Evolutionary conservation across 176 grass and related monocot genomes (phyloP).

Genomic region (Raddia distichophylla): DNA sequence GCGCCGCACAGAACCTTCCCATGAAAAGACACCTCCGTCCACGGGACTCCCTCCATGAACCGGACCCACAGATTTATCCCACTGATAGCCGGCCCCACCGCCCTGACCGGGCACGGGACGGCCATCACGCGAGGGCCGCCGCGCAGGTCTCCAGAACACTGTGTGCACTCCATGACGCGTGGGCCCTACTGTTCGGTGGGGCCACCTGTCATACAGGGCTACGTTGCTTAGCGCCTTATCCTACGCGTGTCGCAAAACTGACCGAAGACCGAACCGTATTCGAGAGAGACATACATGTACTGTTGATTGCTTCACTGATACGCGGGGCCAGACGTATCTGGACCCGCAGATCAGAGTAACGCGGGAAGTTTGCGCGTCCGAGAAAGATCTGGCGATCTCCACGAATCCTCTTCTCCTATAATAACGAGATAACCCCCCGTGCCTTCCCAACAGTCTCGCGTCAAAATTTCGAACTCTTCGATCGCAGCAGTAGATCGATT

Average conservation of each 20-base stretch:
- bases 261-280: background rate
- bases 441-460: background rate
- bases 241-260: constrained; percentile 7
- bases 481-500: background rate
- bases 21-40: too few relatives aligned
- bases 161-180: background rate
- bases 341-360: fast-evolving
- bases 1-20: background rate
- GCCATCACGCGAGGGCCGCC: too few relatives aligned
- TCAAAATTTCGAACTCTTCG: background rate
- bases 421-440: background rate
- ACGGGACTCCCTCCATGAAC: background rate
- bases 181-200: background rate
- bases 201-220: constrained; percentile 18
- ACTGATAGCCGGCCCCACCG: background rate
- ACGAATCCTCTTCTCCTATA: background rate
- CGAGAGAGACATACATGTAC: background rate
- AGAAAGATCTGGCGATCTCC: constrained; percentile 19
- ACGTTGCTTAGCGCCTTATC: background rate
- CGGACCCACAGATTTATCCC: background rate
- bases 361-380: background rate
- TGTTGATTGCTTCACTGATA: fast-evolving
- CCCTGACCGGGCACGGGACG: background rate
- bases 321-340: fast-evolving
- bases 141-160: background rate